Conservation (phyloP, 2,329 filamentous ascomycete genomes). For the Fonsecaea pedrosoi region DNA sequence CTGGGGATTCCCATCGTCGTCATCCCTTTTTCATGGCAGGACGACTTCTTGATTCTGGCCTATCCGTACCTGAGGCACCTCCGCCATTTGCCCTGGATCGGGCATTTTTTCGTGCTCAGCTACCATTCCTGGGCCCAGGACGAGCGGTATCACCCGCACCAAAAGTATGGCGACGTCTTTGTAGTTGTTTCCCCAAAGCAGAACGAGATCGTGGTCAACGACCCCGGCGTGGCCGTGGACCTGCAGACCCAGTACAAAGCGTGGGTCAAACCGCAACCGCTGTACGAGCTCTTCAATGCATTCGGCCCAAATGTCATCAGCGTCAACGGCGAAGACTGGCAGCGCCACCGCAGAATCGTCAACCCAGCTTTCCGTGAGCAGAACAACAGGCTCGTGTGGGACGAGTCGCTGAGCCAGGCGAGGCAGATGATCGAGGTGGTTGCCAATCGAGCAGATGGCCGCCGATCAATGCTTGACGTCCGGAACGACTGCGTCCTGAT, state of each 20-base stretch:
- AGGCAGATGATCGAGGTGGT: slow-evolving; percentile 42
- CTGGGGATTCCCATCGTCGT: slow-evolving; percentile 32
- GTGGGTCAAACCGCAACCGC: slow-evolving; percentile 26
- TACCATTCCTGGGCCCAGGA: slow-evolving; percentile 29
- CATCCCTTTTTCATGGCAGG: slow-evolving; percentile 30
- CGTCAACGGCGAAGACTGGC: slow-evolving; percentile 47
- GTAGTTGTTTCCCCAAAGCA: slow-evolving; percentile 23
- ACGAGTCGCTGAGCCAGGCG: slow-evolving; percentile 45
- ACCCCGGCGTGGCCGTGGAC: slow-evolving; percentile 23
- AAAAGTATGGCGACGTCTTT: slow-evolving; percentile 27
- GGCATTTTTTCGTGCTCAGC: slow-evolving; percentile 19
- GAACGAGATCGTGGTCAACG: slow-evolving; percentile 33
- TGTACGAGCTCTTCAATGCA: slow-evolving; percentile 33
- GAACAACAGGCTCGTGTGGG: slow-evolving; percentile 51
- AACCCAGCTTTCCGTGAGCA: slow-evolving; percentile 54
- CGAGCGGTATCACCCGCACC: slow-evolving; percentile 20
- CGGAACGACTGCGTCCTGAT: slow-evolving; percentile 46
- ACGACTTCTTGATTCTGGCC: slow-evolving; percentile 25
- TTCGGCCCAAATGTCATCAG: slow-evolving; percentile 31
- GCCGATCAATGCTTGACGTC: slow-evolving; percentile 26
- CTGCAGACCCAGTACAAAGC: slow-evolving; percentile 29
- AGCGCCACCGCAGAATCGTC: slow-evolving; percentile 53
- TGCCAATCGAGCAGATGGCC: not conserved
- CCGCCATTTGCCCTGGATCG: slow-evolving; percentile 16
- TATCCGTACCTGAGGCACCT: slow-evolving; percentile 18